Evolutionary conservation across 345 rosid genomes (phyloP), one percentile per base, ranked within the genome.

Genomic region (Kandelia obovata): DNA sequence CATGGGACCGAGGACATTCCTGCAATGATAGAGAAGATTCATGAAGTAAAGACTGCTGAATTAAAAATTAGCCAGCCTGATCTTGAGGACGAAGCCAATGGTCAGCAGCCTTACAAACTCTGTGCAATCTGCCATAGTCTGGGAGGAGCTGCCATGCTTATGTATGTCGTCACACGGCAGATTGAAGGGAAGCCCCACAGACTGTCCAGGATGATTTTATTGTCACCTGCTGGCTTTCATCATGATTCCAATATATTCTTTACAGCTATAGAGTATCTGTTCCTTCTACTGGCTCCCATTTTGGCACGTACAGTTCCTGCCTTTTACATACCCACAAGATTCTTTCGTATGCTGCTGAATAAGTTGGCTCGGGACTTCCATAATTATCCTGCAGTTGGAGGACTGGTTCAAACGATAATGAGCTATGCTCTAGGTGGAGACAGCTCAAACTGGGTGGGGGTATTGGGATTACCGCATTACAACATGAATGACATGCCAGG

Each of bases 401-500:
- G 98, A 51, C 83, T 95, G 53, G 96, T 95, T 71, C 98, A 95
- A 71, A 95, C 98, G 31, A 74, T 95, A 39, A 84, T 95, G 91
- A 81, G 99, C 73, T 92, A 95, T 26, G 83, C 83, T 39, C 86
- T 84, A 5, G 98, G 99, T 21, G 98, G 99, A 68, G 99, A 95
- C 80, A 92, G 96, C 87, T 95, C 99, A 19, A 89, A 95, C 61
- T 92, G 98, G 99, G 91, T 95, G 5, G 99, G 99, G 35, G 94
- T 90, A 43, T 69, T 95, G 59, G 98, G 99, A 6, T 71, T 88
- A 72, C 94, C 99, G 15, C 99, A 92, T 78, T 95, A 90, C 77
- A 95, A 95, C 81, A 95, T 95, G 94, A 90, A 95, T 49, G 98
- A 95, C 75, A 95, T 95, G 98, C 98, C 98, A 0, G 98, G 98